Conservation (phyloP, 768 basidiomycete species). For the Macrolepiota fuliginosa region DNA sequence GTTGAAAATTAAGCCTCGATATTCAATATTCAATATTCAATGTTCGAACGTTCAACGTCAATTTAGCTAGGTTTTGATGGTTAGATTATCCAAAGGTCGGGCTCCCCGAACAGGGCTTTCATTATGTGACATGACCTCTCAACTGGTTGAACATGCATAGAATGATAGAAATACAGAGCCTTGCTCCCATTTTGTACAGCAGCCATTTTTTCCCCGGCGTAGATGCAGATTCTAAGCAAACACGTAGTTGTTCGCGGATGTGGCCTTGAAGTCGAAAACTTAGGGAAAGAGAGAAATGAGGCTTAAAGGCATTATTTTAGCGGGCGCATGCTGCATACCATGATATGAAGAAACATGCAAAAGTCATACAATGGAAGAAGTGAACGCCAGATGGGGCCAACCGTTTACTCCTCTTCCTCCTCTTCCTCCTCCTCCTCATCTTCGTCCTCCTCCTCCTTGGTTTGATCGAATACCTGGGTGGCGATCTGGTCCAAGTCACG, state of each 20-base stretch:
- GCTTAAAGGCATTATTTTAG: slow-evolving; percentile 29
- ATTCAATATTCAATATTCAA: too few species aligned
- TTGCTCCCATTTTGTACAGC: neutral
- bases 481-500: slow-evolving; percentile 94
- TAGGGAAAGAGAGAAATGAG: slow-evolving; percentile 8
- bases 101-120: neutral
- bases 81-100: neutral
- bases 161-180: neutral
- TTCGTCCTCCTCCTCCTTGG: slow-evolving; percentile 70
- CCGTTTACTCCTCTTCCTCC: slow-evolving; percentile 50
- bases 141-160: neutral
- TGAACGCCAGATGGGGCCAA: slow-evolving; percentile 8
- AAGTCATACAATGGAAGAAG: slow-evolving; percentile 28
- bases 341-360: slow-evolving; percentile 36
- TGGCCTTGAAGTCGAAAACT: neutral
- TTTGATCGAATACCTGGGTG: slow-evolving; percentile 81
- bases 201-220: neutral
- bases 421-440: slow-evolving; percentile 73
- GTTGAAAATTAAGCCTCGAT: too few species aligned
- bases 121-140: neutral
- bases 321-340: slow-evolving; percentile 39
- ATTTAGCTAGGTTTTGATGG: too few species aligned
- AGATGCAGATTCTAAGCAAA: neutral
- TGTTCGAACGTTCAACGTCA: too few species aligned
- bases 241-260: neutral